Conservation (phyloP, 306 rosid genomes). For the Rosa lucieae region DNA sequence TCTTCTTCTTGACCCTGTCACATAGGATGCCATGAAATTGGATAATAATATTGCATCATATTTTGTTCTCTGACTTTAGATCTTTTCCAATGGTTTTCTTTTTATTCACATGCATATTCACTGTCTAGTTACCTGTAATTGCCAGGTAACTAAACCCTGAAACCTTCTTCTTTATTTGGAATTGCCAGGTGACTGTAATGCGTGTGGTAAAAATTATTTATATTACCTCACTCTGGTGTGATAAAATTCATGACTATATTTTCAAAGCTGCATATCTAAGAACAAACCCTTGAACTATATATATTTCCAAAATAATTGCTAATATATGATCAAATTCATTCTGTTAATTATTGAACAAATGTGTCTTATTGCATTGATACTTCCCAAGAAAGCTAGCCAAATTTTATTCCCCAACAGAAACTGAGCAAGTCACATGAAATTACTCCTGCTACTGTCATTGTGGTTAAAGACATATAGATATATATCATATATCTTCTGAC, state of each 20-base stretch:
- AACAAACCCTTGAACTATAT: not conserved
- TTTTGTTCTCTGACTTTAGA: not conserved
- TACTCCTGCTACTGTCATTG: not conserved
- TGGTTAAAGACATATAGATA: not conserved
- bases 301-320: not conserved
- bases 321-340: not conserved
- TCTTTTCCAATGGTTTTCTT: not conserved
- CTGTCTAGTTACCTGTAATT: not conserved
- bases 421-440: constrained; percentile 4
- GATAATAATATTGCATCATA: not conserved
- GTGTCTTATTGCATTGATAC: not conserved
- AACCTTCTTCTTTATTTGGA: not conserved
- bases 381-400: not conserved
- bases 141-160: not conserved
- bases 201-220: not conserved
- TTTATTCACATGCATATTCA: not conserved
- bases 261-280: not conserved
- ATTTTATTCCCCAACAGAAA: not conserved
- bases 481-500: not conserved
- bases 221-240: not conserved
- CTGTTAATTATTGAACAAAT: not conserved
- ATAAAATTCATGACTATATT: not conserved
- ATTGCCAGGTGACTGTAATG: not conserved
- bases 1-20: not conserved
- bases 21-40: constrained; percentile 3